Evolutionary conservation across 2,329 filamentous ascomycete species (phyloP).

Genomic region (Thermothelomyces thermophilus): DNA sequence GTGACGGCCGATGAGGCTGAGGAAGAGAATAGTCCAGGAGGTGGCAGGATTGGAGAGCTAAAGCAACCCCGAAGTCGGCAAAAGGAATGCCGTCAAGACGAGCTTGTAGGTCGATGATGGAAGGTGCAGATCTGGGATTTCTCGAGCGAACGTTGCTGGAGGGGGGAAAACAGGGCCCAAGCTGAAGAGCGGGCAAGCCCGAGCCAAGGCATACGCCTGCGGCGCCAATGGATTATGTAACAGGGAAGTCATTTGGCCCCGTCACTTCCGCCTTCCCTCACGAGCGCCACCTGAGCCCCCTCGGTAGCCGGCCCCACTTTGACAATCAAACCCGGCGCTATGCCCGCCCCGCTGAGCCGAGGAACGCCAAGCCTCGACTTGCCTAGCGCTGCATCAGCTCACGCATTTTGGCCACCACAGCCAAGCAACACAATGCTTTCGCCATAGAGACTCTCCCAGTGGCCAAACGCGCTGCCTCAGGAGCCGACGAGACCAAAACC

Average conservation of each 20-base stretch:
- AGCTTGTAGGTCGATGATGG: background rate
- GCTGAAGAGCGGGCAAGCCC: constrained; percentile 2
- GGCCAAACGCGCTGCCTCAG: too few species aligned
- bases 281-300: background rate
- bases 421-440: background rate
- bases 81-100: background rate
- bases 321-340: background rate
- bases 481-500: too few species aligned
- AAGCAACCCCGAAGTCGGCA: background rate
- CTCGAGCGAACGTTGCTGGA: background rate
- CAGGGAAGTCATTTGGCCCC: constrained; percentile 4
- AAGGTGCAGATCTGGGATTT: background rate
- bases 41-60: background rate
- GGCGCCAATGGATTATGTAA: constrained; percentile 7
- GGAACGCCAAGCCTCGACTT: background rate
- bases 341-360: background rate
- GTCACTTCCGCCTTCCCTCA: background rate
- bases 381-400: background rate
- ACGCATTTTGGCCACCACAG: too few species aligned
- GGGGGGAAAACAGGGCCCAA: constrained; percentile 6
- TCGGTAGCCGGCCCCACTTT: constrained; percentile 2
- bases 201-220: constrained; percentile 1
- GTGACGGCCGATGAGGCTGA: background rate
- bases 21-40: background rate
- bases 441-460: too few species aligned